Evolutionary conservation across 345 rosid genomes (phyloP).

Genomic region (Firmiana major): DNA sequence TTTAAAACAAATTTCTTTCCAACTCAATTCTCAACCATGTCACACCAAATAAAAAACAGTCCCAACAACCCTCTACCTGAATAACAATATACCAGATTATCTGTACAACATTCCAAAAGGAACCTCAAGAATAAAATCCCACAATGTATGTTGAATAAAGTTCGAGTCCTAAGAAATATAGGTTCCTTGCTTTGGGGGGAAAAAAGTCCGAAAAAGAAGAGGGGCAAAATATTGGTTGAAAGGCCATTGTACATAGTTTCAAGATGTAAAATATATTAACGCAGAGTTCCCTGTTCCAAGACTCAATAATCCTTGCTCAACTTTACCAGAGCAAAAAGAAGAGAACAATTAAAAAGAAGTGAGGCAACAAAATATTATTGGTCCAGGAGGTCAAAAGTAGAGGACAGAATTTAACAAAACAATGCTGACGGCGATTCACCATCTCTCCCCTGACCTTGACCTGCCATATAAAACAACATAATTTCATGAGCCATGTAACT

Average conservation of each 20-base stretch:
- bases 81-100: background rate
- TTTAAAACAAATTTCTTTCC: background rate
- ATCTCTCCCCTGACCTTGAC: conserved; percentile 58
- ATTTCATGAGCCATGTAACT: conserved; percentile 1
- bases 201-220: background rate
- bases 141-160: conserved; percentile 21
- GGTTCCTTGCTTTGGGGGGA: conserved; percentile 25
- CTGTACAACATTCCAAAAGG: background rate
- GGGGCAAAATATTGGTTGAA: background rate
- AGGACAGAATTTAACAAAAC: conserved; percentile 19
- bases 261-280: conserved; percentile 28
- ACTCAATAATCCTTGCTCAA: conserved; percentile 38
- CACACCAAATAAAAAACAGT: background rate
- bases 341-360: conserved; percentile 14
- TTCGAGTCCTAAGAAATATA: conserved; percentile 28
- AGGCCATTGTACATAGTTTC: conserved; percentile 37
- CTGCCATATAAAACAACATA: conserved; percentile 29
- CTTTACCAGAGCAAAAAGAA: conserved; percentile 33
- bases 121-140: conserved; percentile 18
- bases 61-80: background rate
- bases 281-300: conserved; percentile 26
- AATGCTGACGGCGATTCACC: conserved; percentile 39
- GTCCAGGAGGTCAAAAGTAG: conserved; percentile 29
- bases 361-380: conserved; percentile 36
- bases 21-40: background rate